These are phyloP conservation scores for Aspergillus nanangensis DNA, from an alignment of 495 filamentous ascomycete genomes.

Conservation along the genomic window DNA sequence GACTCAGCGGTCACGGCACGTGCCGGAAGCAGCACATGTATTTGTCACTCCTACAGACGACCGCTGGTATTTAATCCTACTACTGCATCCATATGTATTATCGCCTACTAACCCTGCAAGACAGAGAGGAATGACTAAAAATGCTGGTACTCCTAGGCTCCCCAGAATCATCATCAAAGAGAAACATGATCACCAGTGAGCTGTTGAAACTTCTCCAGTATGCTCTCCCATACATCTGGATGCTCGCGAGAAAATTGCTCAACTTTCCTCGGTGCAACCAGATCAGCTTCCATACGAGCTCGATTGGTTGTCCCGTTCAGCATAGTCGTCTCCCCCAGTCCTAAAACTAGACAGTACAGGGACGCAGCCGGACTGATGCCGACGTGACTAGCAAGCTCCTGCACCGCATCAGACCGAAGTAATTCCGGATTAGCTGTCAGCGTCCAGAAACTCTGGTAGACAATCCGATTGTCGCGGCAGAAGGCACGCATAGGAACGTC, in stretches of 20 bases:
- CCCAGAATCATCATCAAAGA: not conserved
- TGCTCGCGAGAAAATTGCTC: conserved; percentile 41
- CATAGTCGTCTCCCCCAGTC: conserved; percentile 52
- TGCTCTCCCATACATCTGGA: conserved; percentile 39
- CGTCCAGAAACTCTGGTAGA: conserved; percentile 80
- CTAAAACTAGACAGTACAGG: conserved; percentile 64
- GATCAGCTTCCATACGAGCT: conserved; percentile 61
- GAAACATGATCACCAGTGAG: conserved; percentile 39
- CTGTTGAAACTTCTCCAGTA: conserved; percentile 41
- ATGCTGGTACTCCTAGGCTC: not conserved
- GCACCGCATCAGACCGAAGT: conserved; percentile 46
- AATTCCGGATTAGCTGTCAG: conserved; percentile 66
- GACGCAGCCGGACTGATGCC: conserved; percentile 49
- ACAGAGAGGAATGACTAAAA: no score
- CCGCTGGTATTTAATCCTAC: no score
- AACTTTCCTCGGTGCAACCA: conserved; percentile 50
- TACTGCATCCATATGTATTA: not conserved
- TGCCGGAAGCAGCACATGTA: not conserved
- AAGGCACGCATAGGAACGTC: conserved; percentile 59
- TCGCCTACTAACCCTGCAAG: not conserved
- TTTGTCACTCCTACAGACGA: no score
- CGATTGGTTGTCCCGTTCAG: conserved; percentile 67
- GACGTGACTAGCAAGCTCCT: conserved; percentile 40
- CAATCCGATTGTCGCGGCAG: conserved; percentile 53
- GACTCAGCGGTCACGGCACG: conserved; percentile 11